Percentiles rank a stretch among this genome's conserved stretches.
Conservation (phyloP, 805 yeast species). For the Debaryomyces castellii region DNA sequence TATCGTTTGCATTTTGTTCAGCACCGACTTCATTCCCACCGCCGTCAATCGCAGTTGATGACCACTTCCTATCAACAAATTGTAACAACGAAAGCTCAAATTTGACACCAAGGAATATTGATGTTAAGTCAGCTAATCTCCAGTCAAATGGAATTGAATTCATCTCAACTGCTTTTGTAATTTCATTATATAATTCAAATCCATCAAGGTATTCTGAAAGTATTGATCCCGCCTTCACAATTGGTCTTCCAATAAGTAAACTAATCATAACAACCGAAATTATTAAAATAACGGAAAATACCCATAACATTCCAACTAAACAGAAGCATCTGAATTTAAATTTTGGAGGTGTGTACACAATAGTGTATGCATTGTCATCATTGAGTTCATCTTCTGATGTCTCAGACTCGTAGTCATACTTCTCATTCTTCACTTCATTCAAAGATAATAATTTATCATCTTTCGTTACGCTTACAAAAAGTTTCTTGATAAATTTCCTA, state of each 20-base stretch:
- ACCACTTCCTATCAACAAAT: slow-evolving; percentile 8
- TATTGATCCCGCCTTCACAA: slow-evolving; percentile 8
- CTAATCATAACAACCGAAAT: slow-evolving; percentile 19
- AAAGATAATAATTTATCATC: slow-evolving; percentile 57
- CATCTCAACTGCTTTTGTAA: not conserved
- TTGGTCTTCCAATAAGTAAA: slow-evolving; percentile 29
- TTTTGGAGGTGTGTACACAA: slow-evolving; percentile 85
- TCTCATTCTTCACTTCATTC: slow-evolving; percentile 7
- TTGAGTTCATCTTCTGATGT: slow-evolving; percentile 39
- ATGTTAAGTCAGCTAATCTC: slow-evolving; percentile 18
- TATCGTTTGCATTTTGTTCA: slow-evolving; percentile 5
- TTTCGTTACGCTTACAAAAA: slow-evolving; percentile 82
- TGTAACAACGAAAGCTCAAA: slow-evolving; percentile 12
- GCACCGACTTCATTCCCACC: slow-evolving; percentile 13
- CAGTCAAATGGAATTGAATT: slow-evolving; percentile 13
- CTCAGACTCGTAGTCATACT: slow-evolving; percentile 27
- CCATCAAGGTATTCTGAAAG: not conserved
- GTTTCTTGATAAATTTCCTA: slow-evolving; percentile 56
- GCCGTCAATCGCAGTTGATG: not conserved
- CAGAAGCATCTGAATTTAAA: slow-evolving; percentile 59
- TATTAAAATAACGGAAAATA: slow-evolving; percentile 36
- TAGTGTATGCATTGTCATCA: slow-evolving; percentile 50
- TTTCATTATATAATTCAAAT: not conserved
- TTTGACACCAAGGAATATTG: slow-evolving; percentile 18
- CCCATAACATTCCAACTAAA: slow-evolving; percentile 49